phyloP scores from a whole-genome alignment of 192 early-diverging fungal genomes.

The Pilobolus umbonatus region DNA sequence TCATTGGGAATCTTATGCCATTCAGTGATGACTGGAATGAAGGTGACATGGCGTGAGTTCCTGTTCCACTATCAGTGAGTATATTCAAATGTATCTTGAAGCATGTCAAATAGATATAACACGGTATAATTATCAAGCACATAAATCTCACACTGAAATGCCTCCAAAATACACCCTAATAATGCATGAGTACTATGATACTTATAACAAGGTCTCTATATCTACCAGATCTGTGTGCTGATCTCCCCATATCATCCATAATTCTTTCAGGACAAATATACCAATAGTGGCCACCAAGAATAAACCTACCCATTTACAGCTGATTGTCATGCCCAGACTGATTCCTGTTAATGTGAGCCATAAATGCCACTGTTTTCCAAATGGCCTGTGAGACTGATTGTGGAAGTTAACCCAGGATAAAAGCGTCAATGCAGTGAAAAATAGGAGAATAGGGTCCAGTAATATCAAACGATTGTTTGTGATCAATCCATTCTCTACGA shows the following conservation, averaged over 20 bases:
- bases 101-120: conserved; percentile 74
- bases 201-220: neutral
- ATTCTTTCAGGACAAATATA: conserved; percentile 72
- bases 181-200: neutral
- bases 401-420: conserved; percentile 88
- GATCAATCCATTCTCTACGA: conserved; percentile 78
- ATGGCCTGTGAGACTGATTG: conserved; percentile 52
- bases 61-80: conserved; percentile 75
- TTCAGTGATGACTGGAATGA: conserved; percentile 81
- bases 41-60: conserved; percentile 92
- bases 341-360: conserved; percentile 85
- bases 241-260: conserved; percentile 85
- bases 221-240: neutral
- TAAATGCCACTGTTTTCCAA: conserved; percentile 78
- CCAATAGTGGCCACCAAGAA: conserved; percentile 88
- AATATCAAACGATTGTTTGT: conserved; percentile 89
- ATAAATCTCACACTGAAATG: conserved; percentile 85
- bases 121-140: conserved; percentile 80
- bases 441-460: conserved; percentile 83
- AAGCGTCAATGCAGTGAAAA: conserved; percentile 77
- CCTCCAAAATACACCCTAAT: conserved; percentile 21
- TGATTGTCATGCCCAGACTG: conserved; percentile 63
- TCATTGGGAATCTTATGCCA: conserved; percentile 63
- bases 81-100: conserved; percentile 89
- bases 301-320: conserved; percentile 97